phyloP scores from a whole-genome alignment of 345 rosid genomes.

The Odontarrhena argentea region DNA sequence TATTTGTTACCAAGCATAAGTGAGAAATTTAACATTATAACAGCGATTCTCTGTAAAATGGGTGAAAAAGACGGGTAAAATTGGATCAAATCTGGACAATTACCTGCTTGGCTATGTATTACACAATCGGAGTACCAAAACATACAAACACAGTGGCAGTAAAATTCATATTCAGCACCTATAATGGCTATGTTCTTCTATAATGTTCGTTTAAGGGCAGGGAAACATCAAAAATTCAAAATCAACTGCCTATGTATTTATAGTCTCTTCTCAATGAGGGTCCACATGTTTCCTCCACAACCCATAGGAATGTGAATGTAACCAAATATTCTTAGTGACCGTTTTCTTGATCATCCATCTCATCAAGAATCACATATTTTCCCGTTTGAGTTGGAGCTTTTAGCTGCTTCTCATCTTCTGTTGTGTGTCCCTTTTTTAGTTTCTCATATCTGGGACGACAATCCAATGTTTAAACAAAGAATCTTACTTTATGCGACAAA shows the following conservation, averaged over 20 bases:
- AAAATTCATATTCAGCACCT: background rate
- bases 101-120: background rate
- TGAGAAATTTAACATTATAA: no score
- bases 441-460: constrained; percentile 64
- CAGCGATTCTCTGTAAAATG: no score
- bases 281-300: constrained; percentile 21
- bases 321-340: constrained; percentile 37
- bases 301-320: constrained; percentile 21
- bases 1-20: no score
- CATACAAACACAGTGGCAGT: background rate
- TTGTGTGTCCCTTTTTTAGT: constrained; percentile 52
- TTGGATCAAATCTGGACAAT: background rate
- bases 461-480: constrained; percentile 5
- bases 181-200: constrained; percentile 13
- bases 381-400: constrained; percentile 46
- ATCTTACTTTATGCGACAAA: constrained; percentile 1
- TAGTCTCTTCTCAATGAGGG: background rate
- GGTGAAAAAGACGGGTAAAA: background rate
- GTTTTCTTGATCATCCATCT: constrained; percentile 71
- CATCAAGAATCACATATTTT: constrained; percentile 89
- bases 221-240: constrained; percentile 22
- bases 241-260: constrained; percentile 2
- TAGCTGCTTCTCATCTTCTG: constrained; percentile 41
- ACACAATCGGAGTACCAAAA: background rate
- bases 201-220: background rate